Evolutionary conservation across 768 basidiomycete species (phyloP), one percentile per base, ranked within the genome.

Genomic region (Rhodotorula kratochvilovae): DNA sequence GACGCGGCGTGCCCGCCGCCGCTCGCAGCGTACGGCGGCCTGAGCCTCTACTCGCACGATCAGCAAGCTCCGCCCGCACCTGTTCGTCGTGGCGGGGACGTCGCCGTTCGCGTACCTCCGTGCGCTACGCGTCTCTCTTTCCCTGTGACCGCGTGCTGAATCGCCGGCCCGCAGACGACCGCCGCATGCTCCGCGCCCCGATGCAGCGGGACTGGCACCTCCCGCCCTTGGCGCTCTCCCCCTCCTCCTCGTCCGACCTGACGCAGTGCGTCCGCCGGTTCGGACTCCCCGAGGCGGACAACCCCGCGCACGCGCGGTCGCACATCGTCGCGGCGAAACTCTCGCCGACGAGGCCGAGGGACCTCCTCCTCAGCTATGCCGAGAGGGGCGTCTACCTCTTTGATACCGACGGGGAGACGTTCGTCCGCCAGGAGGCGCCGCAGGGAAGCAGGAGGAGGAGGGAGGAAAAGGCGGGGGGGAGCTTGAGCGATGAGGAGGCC

Each of bases 181-280:
- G 77, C 29, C 63, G 77, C 29, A 78, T 78, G 76, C 17, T 73
- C 13, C 59, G 57, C 16, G 12, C 62, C 5, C 33, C 33, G 15
- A 59, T 42, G 39, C 65, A 31, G 12, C 66, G 45, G 29, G 63
- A 72, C 35, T 77, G 77, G 77, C 66, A 70, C 35, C 33, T 58
- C 3, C 12, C 65, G 21, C n/a, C 29, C 27, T 31, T 58, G 29
- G 4, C 29, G 33, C 27, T 35, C 23, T 31, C 46, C 12, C 17
- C 43, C 46, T 72, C 46, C 17, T 21, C 70, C 36, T 35, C 17
- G 17, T 31, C 46, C 2, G 39, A 62, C n/a, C 45, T 71, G 31
- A 77, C 76, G 19, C 68, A 75, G 46, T 78, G 77, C 54, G 77
- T 78, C n/a, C 55, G 77, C 8, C 61, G 77, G 33, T 78, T 77